phyloP scores from a whole-genome alignment of 371 early-diverging fungal species.

The Paramicrosporidium saccamoebae region DNA sequence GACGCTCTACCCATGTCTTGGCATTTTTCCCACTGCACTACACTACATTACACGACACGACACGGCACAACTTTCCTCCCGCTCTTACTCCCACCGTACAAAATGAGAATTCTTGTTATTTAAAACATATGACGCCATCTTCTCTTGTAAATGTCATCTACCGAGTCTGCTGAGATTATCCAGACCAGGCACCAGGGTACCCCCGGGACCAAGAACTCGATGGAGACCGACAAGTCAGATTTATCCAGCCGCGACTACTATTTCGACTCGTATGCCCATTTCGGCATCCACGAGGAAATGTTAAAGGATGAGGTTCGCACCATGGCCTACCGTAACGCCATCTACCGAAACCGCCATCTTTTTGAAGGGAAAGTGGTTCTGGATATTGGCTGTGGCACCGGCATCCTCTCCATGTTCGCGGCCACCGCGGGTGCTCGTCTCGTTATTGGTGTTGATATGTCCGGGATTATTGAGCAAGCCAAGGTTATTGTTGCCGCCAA shows the following conservation, averaged over 20 bases:
- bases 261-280: conserved; percentile 84
- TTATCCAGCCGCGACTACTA: conserved; percentile 62
- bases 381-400: conserved; percentile 93
- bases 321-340: conserved; percentile 60
- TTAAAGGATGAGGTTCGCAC: conserved; percentile 82
- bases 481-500: conserved; percentile 62
- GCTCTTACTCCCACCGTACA: too few species aligned
- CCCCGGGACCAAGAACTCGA: too few species aligned
- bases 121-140: too few species aligned
- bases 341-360: conserved; percentile 62
- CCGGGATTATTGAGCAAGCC: conserved; percentile 75
- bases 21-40: too few species aligned
- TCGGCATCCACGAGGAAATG: conserved; percentile 60
- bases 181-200: too few species aligned
- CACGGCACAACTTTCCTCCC: too few species aligned
- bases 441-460: conserved; percentile 85
- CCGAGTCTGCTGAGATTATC: too few species aligned
- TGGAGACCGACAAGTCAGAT: conserved; percentile 6
- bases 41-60: too few species aligned
- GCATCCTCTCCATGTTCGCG: conserved; percentile 90
- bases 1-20: too few species aligned
- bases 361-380: conserved; percentile 87
- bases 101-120: too few species aligned
- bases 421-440: conserved; percentile 77
- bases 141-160: too few species aligned